Evolutionary conservation across 352 stramenopile genomes (phyloP).

Genomic region (Phytopythium chamaehyphon): DNA sequence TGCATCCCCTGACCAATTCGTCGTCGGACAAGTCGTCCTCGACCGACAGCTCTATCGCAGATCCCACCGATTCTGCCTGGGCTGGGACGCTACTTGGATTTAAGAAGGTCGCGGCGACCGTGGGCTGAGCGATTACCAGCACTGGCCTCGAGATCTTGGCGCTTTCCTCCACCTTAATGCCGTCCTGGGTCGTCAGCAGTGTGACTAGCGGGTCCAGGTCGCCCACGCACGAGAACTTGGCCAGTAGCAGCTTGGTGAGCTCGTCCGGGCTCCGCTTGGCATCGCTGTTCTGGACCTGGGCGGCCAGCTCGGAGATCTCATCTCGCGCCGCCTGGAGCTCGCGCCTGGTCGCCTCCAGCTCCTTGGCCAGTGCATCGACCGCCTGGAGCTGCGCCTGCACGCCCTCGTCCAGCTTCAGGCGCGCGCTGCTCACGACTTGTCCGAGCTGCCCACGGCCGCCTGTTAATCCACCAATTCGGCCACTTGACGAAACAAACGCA

Average conservation of each 20-base stretch:
- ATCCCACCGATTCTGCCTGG: too few relatives aligned
- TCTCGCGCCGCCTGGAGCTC: too few relatives aligned
- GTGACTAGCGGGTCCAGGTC: slow-evolving; percentile 1
- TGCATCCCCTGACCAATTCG: too few relatives aligned
- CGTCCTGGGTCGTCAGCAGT: not conserved
- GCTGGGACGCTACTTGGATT: too few relatives aligned
- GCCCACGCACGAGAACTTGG: slow-evolving; percentile 1
- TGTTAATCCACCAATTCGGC: too few relatives aligned
- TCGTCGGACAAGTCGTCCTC: too few relatives aligned
- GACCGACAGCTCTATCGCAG: too few relatives aligned
- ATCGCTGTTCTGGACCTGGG: not conserved
- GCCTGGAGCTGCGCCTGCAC: not conserved
- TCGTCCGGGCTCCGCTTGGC: not conserved
- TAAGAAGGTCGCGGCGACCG: too few relatives aligned
- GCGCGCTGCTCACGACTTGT: not conserved
- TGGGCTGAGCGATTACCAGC: too few relatives aligned
- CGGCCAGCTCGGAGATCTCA: not conserved
- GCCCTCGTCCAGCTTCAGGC: not conserved
- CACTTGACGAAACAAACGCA: too few relatives aligned
- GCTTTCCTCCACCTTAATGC: not conserved
- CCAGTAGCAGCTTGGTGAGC: not conserved
- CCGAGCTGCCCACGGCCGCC: too few relatives aligned
- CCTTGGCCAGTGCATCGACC: not conserved
- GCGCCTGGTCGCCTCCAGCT: not conserved
- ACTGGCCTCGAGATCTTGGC: too few relatives aligned